Evolutionary conservation across 2,329 filamentous ascomycete species (phyloP).

Genomic region (Chrysoporthe austroafricana): DNA sequence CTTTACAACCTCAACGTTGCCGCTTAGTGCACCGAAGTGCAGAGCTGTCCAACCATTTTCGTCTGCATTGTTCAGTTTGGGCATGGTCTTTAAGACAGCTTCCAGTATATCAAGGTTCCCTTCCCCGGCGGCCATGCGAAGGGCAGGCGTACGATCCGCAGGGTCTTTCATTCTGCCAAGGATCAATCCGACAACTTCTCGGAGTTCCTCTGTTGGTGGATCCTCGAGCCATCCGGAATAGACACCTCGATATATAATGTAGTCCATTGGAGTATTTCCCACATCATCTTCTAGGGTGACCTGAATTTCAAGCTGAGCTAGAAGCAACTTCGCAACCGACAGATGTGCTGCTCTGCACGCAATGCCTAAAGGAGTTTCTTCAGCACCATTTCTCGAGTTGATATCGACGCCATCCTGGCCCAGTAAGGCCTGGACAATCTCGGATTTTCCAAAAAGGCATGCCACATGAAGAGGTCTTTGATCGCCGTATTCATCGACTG

Average conservation of each 20-base stretch:
- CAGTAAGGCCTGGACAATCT: neutral
- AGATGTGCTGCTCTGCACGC: slow-evolving; percentile 15
- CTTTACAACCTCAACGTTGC: neutral
- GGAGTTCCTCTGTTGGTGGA: neutral
- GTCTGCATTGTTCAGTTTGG: neutral
- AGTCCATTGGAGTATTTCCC: neutral
- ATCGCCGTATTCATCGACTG: neutral
- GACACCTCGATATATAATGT: neutral
- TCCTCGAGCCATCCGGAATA: neutral
- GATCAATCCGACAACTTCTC: neutral
- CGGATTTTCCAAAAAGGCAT: neutral
- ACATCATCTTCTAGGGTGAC: neutral
- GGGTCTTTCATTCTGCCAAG: neutral
- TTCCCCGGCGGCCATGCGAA: neutral
- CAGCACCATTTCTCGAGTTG: slow-evolving; percentile 7
- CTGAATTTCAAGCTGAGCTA: neutral
- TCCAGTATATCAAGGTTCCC: neutral
- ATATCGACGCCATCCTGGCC: neutral
- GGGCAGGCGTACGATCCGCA: no score
- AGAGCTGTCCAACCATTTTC: neutral
- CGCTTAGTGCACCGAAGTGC: neutral
- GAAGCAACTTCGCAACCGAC: slow-evolving; percentile 4
- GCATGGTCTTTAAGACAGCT: neutral
- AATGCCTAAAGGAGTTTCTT: slow-evolving; percentile 5
- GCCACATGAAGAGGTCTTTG: neutral